Evolutionary conservation across 768 basidiomycete genomes (phyloP), one percentile per base, ranked within the genome.

Genomic region (Sporobolomyces roseus): DNA sequence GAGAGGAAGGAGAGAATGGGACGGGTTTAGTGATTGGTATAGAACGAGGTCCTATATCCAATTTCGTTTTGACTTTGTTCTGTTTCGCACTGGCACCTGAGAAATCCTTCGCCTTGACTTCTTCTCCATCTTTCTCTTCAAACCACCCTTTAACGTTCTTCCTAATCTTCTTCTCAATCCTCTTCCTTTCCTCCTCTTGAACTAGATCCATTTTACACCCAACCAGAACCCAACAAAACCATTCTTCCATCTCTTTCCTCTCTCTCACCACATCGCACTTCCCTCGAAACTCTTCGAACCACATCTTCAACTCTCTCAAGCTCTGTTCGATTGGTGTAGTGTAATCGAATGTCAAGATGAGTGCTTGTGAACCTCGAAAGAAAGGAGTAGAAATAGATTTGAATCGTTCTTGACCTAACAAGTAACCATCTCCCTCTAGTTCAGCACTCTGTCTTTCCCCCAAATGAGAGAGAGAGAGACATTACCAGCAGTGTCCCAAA

Each of bases 391-490:
- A 89, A 23, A 92, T 83, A 46, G 84, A 86, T 1, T 89, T 89
- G 80, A 93, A 92, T 7, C 91, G 85, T 75, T 93, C 90, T 77
- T 93, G 91, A 3, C 91, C 90, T 1, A 89, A n/a, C n/a, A n/a
- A n/a, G n/a, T n/a, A n/a, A n/a, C n/a, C n/a, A n/a, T n/a, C 88
- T 8, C 16, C 1, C 38, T 46, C 21, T 46, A 10, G 45, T 46
- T 21, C 12, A 21, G 7, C 45, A 13, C 45, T 6, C 6, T 46
- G 14, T 46, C 45, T 14, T 13, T 41, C 10, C 9, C 9, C 38
- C 17, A 9, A 9, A 41, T 17, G 38, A 9, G 38, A 41, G 38
- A 46, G 45, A 46, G 45, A 23, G 17, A 7, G 23, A 25, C 4
- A 8, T 49, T 1, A 66, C 70, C 70, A 0, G 71, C 71, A n/a